Conservation (phyloP, 1,284 basidiomycete genomes). For the Paramarasmius palmivorus region DNA sequence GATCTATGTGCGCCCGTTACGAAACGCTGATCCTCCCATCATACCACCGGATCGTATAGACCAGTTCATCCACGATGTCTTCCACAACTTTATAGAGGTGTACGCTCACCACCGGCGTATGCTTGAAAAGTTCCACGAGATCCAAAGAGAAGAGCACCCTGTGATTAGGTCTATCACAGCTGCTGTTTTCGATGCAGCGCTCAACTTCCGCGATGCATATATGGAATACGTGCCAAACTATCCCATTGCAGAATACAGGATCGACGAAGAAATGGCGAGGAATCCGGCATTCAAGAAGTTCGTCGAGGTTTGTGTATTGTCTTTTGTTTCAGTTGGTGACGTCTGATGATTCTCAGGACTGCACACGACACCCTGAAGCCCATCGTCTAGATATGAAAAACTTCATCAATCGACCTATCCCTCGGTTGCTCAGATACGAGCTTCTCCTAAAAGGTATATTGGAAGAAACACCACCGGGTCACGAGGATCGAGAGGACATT, state of each 20-base stretch:
- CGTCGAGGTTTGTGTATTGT: slow-evolving; percentile 54
- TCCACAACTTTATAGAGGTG: slow-evolving; percentile 88
- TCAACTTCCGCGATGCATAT: slow-evolving; percentile 94
- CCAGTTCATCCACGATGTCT: slow-evolving; percentile 87
- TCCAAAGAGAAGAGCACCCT: slow-evolving; percentile 91
- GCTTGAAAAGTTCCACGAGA: slow-evolving; percentile 79
- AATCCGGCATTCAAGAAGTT: slow-evolving; percentile 84
- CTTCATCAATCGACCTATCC: slow-evolving; percentile 88
- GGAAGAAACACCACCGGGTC: slow-evolving; percentile 67
- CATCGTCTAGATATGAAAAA: slow-evolving; percentile 83
- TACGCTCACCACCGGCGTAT: slow-evolving; percentile 72
- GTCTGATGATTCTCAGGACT: slow-evolving; percentile 44
- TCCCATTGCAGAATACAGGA: slow-evolving; percentile 89
- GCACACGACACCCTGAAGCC: slow-evolving; percentile 72
- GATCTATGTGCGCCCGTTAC: slow-evolving; percentile 80
- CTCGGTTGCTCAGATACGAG: slow-evolving; percentile 86
- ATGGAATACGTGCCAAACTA: slow-evolving; percentile 93
- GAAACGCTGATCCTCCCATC: slow-evolving; percentile 74
- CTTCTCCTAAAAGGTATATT: slow-evolving; percentile 81
- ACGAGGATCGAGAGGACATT: slow-evolving; percentile 80
- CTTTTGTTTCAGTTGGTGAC: slow-evolving; percentile 3
- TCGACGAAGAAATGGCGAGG: slow-evolving; percentile 84
- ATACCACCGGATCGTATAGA: slow-evolving; percentile 74
- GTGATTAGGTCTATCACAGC: slow-evolving; percentile 83
- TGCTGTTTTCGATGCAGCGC: slow-evolving; percentile 82